A percentile compares a stretch with the other conserved stretches of the same genome.
Conservation (phyloP, 208 protist species). For the Perkinsela sp. region DNA sequence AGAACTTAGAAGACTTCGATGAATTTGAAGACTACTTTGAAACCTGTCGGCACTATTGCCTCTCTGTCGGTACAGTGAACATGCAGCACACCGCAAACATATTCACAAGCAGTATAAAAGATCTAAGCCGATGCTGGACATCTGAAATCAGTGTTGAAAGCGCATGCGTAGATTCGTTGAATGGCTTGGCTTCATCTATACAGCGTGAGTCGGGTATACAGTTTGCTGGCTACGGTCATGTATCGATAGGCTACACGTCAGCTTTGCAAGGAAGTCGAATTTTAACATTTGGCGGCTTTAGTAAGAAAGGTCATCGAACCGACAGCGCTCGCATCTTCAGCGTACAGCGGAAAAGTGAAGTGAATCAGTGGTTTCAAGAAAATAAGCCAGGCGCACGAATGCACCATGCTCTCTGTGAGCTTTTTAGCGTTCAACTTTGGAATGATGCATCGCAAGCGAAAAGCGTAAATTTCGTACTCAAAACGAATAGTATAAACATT, state of each 20-base stretch:
- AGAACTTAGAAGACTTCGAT: slow-evolving; percentile 45
- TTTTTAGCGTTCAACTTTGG: too few species aligned
- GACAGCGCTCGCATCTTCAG: not conserved
- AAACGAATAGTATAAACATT: too few species aligned
- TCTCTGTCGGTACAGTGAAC: slow-evolving; percentile 20
- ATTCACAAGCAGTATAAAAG: too few species aligned
- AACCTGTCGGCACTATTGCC: slow-evolving; percentile 67
- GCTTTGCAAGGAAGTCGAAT: not conserved
- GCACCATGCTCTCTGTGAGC: not conserved
- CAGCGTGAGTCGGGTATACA: too few species aligned
- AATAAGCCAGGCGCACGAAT: not conserved
- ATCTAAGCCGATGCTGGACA: too few species aligned
- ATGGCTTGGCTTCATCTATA: too few species aligned
- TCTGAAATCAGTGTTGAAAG: too few species aligned
- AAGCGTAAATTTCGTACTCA: too few species aligned
- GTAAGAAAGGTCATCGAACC: not conserved
- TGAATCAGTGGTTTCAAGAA: not conserved
- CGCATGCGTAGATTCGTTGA: too few species aligned
- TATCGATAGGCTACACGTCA: not conserved
- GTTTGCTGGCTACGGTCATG: not conserved
- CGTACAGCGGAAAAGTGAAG: not conserved
- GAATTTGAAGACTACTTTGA: slow-evolving; percentile 56
- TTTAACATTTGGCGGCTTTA: not conserved
- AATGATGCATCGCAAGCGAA: too few species aligned
- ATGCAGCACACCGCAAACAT: not conserved